These are phyloP conservation scores for Rhypophila decipiens DNA, from an alignment of 495 filamentous ascomycete species.

Conservation along the genomic window DNA sequence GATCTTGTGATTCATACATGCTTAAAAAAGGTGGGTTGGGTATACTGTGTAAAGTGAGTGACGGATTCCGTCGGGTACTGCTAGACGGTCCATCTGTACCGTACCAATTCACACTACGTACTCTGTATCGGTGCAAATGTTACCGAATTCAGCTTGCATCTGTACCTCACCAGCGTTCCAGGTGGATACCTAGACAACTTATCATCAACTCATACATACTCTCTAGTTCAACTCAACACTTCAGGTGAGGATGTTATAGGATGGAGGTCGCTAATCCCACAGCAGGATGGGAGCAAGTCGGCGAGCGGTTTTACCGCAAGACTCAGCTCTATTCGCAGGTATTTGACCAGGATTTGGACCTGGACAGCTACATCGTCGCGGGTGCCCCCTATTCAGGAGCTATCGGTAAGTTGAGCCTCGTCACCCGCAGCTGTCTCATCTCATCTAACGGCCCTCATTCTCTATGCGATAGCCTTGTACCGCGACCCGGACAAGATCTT, in stretches of 20 bases:
- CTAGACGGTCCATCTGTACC: too few species aligned
- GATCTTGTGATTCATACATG: too few species aligned
- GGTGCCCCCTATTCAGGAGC: slow-evolving; percentile 95
- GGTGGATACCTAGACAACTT: background rate
- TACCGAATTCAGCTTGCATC: too few species aligned
- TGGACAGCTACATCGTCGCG: slow-evolving; percentile 88
- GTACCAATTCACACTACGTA: too few species aligned
- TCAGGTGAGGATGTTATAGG: slow-evolving; percentile 31
- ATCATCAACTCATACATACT: background rate
- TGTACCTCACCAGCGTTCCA: background rate
- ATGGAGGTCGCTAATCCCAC: slow-evolving; percentile 61
- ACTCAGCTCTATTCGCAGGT: slow-evolving; percentile 84
- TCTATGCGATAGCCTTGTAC: slow-evolving; percentile 60
- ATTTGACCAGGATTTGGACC: slow-evolving; percentile 85
- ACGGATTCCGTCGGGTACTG: too few species aligned
- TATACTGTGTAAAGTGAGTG: too few species aligned
- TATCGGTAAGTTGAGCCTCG: slow-evolving; percentile 56
- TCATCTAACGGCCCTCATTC: background rate
- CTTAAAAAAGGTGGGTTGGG: too few species aligned
- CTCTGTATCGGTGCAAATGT: too few species aligned
- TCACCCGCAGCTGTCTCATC: background rate
- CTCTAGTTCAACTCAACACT: background rate
- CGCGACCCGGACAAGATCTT: slow-evolving; percentile 83
- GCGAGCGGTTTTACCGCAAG: slow-evolving; percentile 90
- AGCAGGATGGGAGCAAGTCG: slow-evolving; percentile 87